Conservation (phyloP, 2,329 filamentous ascomycete genomes). For the Colletotrichum lupini region DNA sequence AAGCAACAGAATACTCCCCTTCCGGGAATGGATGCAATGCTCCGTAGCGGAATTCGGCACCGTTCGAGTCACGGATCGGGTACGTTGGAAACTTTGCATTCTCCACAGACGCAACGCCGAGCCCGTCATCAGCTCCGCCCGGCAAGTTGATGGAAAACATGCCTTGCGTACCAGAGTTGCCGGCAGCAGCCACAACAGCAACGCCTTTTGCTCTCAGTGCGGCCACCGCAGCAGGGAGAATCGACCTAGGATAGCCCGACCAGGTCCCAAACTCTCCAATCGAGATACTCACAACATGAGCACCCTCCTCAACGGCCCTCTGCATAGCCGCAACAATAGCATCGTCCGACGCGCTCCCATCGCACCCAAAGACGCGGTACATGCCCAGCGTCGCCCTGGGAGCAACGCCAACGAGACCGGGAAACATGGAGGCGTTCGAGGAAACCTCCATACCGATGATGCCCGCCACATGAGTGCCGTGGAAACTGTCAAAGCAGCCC, state of each 20-base stretch:
- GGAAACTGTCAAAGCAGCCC: constrained; percentile 40
- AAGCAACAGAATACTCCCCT: constrained; percentile 19
- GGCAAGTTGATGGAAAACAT: constrained; percentile 62
- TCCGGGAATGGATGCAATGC: constrained; percentile 19
- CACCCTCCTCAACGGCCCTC: constrained; percentile 40
- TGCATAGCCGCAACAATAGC: constrained; percentile 42
- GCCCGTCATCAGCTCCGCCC: constrained; percentile 57
- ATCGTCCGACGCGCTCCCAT: constrained; percentile 34
- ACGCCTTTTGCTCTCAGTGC: constrained; percentile 65
- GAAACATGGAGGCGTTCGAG: constrained; percentile 1
- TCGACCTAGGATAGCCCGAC: constrained; percentile 15
- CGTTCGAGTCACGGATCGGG: background rate
- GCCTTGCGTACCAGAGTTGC: constrained; percentile 58
- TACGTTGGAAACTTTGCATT: constrained; percentile 47
- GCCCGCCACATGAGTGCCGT: constrained; percentile 41
- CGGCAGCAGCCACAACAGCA: constrained; percentile 61
- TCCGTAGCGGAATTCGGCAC: constrained; percentile 25
- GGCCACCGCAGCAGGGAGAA: constrained; percentile 52
- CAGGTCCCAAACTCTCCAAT: constrained; percentile 32
- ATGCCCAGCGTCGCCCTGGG: constrained; percentile 39
- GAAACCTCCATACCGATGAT: constrained; percentile 35
- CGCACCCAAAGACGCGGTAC: constrained; percentile 39
- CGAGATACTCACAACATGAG: constrained; percentile 44
- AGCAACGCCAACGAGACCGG: constrained; percentile 39
- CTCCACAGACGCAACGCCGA: constrained; percentile 62